Evolutionary conservation across 2,329 filamentous ascomycete genomes (phyloP).

Genomic region (Aphanocladium album): DNA sequence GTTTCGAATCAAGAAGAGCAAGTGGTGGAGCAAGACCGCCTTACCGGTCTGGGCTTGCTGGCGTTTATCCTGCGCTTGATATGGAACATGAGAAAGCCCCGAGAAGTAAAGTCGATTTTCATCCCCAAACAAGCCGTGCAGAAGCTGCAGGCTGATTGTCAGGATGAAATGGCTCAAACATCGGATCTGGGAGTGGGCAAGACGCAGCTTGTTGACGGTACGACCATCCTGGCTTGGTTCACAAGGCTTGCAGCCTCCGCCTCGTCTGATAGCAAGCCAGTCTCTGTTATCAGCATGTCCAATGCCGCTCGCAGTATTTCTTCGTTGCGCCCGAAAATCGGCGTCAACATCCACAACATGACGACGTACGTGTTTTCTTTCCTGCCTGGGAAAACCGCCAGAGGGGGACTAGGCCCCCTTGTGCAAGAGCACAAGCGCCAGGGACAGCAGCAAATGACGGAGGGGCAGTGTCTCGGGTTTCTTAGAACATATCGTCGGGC

Average conservation of each 20-base stretch:
- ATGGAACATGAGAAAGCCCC: not conserved
- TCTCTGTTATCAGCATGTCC: not conserved
- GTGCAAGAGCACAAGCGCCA: not conserved
- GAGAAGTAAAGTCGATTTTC: not conserved
- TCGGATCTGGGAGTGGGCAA: too few relatives aligned
- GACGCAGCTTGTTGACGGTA: not conserved
- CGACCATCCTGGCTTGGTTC: conserved; percentile 1
- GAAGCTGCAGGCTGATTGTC: not conserved
- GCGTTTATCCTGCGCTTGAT: not conserved
- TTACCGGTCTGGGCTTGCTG: not conserved
- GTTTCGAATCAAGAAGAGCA: not conserved
- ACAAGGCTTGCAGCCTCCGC: not conserved
- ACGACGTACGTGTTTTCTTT: not conserved
- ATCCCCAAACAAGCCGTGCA: not conserved
- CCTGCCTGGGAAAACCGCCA: not conserved
- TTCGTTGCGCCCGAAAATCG: not conserved
- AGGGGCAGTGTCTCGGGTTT: not conserved
- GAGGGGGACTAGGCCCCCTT: not conserved
- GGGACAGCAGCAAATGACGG: not conserved
- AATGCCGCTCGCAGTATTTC: not conserved
- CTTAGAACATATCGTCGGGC: not conserved
- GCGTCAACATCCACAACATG: conserved; percentile 1
- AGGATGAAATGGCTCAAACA: not conserved
- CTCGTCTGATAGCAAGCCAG: not conserved
- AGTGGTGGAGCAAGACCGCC: not conserved